A percentile compares a stretch with the other conserved stretches of the same genome.
These are phyloP conservation scores for Trichoderma reesei DNA, from an alignment of 495 filamentous ascomycete species.

Conservation along the genomic window DNA sequence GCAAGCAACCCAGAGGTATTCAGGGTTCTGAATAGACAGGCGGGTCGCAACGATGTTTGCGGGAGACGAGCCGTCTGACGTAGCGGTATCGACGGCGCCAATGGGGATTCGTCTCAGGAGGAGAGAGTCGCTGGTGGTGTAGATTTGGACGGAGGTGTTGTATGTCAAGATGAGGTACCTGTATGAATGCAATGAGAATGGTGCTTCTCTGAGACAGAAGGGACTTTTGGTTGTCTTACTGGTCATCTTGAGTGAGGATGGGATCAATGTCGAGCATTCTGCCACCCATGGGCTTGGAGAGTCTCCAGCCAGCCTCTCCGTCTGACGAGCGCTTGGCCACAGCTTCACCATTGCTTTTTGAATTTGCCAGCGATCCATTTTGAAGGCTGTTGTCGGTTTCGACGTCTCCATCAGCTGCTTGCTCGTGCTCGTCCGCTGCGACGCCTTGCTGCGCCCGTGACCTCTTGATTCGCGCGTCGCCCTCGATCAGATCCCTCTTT, in stretches of 20 bases:
- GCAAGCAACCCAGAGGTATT: conserved; percentile 61
- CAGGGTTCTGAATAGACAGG: conserved; percentile 47
- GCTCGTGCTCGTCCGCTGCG: neutral
- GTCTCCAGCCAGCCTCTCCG: conserved; percentile 36
- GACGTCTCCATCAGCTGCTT: conserved; percentile 13
- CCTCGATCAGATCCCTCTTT: conserved; percentile 16
- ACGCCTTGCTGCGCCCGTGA: neutral
- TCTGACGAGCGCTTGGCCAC: conserved; percentile 12
- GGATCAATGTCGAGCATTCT: conserved; percentile 66
- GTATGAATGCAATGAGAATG: conserved; percentile 14
- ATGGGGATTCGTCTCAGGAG: conserved; percentile 54
- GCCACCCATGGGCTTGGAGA: conserved; percentile 55
- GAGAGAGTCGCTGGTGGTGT: conserved; percentile 70
- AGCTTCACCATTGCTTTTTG: neutral
- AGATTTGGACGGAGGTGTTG: conserved; percentile 61
- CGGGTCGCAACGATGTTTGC: conserved; percentile 43
- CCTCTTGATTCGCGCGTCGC: conserved; percentile 4
- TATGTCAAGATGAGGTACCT: conserved; percentile 60
- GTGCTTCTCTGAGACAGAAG: neutral
- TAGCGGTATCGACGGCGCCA: neutral
- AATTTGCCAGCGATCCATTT: neutral
- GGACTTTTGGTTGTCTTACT: conserved; percentile 40
- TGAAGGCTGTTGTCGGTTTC: conserved; percentile 1
- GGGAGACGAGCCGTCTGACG: conserved; percentile 14
- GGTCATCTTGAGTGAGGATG: conserved; percentile 68